These are phyloP conservation scores for Physocladia obscura DNA, from an alignment of 192 early-diverging fungal genomes.

Conservation along the genomic window DNA sequence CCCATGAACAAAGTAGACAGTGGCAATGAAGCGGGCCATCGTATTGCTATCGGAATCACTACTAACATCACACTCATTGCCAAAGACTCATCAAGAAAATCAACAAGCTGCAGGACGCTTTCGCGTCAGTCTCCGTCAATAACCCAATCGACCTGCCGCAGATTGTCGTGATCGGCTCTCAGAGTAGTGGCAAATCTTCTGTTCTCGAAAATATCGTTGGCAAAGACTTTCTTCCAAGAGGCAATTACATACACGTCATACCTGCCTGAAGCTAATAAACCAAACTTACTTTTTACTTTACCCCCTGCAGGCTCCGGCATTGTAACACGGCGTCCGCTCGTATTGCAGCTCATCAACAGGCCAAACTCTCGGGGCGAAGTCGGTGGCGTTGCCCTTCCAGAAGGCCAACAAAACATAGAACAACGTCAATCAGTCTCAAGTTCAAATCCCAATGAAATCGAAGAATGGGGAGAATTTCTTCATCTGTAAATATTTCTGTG, in stretches of 20 bases:
- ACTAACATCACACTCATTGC: neutral
- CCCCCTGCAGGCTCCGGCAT: constrained; percentile 75
- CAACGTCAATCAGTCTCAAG: neutral
- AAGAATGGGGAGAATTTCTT: constrained; percentile 99
- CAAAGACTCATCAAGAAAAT: constrained; percentile 28
- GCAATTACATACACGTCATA: too few relatives aligned
- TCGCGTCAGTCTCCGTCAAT: constrained; percentile 43
- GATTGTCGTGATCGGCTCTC: constrained; percentile 57
- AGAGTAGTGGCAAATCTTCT: constrained; percentile 82
- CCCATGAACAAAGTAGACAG: too few relatives aligned
- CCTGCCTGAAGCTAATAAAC: too few relatives aligned
- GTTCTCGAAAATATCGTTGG: constrained; percentile 98
- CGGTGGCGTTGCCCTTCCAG: constrained; percentile 50
- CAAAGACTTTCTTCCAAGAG: constrained; percentile 95
- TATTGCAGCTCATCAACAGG: constrained; percentile 98
- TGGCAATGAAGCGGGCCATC: too few relatives aligned
- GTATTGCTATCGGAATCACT: neutral
- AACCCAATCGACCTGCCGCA: constrained; percentile 64
- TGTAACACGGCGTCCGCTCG: constrained; percentile 94
- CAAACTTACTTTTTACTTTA: neutral
- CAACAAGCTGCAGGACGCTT: constrained; percentile 55
- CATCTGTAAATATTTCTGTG: constrained; percentile 58
- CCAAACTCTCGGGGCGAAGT: constrained; percentile 58
- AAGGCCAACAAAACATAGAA: constrained; percentile 18
- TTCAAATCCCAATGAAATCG: constrained; percentile 53